Base-by-base conservation (phyloP, 768 basidiomycete genomes). In the Auriscalpium microsporum region DNA sequence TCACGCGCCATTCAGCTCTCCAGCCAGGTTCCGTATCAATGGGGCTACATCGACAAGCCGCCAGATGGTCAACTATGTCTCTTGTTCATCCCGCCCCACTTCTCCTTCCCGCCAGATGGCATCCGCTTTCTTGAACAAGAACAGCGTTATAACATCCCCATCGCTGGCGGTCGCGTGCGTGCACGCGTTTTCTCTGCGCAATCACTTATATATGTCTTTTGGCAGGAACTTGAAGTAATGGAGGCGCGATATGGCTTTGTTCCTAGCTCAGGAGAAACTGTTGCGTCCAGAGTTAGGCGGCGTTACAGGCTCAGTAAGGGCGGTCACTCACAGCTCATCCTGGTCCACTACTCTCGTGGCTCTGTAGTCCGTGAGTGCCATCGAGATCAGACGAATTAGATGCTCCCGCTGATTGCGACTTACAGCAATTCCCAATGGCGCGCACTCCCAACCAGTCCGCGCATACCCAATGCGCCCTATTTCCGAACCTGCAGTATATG, bases 11-110 rank as follows among this genome's bases (percentile, higher is more conserved):
- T 77, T 10, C 69, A 73, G 14, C 69, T 83, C 53, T 78, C 88
- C 4, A 73, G 75, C 45, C 78, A 67, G 14, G 69, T 79, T 17
- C 86, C 89, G 3, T 91, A 87, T 63, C 62, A 72, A 7, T 90
- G 87, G 84, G 73, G 79, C 2, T 91, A 81, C 62, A 79, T 92
- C 37, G 90, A 92, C 75, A 86, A 85, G 60, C 88, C 89, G 35
- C 62, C 70, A 87, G 88, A 88, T 63, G 86, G 86, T 0, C 77
- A 83, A 62, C 70, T 84, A 34, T 72, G 77, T 37, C 76, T 91
- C n/a, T 68, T 91, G 46, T 90, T 78, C 69, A 70, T 89, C 46
- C 79, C 80, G 9, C 75, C 72, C 13, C 79, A 79, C 55, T 63
- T 75, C 23, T 75, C 78, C 3, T 86, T 87, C 65, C 88, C 87